Percentiles rank a stretch among this genome's conserved stretches.
Conservation (phyloP, 1,284 basidiomycete genomes). For the Singerocomus rubriflavus region DNA sequence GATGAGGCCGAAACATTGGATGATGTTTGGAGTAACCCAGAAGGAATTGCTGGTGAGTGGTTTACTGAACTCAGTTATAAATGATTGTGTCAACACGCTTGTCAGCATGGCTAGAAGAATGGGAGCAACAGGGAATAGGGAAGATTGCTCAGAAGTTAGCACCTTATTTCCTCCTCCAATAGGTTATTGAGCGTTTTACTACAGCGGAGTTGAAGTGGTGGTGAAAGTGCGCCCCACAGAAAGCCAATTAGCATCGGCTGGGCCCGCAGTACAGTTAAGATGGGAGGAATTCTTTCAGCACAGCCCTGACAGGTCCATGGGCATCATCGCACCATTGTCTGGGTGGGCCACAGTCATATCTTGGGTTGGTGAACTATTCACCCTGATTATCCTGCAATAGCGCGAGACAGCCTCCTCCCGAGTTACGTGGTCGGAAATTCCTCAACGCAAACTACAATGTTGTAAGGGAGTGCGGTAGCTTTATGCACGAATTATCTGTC, state of each 20-base stretch:
- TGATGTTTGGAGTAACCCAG: slow-evolving; percentile 35
- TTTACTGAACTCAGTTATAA: neutral
- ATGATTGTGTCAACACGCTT: neutral
- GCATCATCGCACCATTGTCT: slow-evolving; percentile 8
- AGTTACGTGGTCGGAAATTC: slow-evolving; percentile 6
- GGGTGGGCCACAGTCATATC: slow-evolving; percentile 11
- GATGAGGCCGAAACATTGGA: slow-evolving; percentile 28
- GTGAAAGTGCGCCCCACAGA: slow-evolving; percentile 40
- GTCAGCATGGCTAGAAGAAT: slow-evolving; percentile 42
- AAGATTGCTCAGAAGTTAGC: slow-evolving; percentile 50
- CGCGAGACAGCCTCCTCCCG: neutral
- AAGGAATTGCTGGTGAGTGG: slow-evolving; percentile 33
- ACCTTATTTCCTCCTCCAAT: neutral
- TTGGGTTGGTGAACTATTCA: neutral
- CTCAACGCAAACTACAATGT: slow-evolving; percentile 9
- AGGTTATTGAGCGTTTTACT: neutral
- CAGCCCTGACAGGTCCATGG: slow-evolving; percentile 24
- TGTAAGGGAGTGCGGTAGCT: slow-evolving; percentile 9
- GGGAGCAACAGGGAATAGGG: slow-evolving; percentile 44
- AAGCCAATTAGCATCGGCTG: slow-evolving; percentile 36
- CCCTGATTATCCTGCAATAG: slow-evolving; percentile 5
- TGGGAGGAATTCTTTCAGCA: slow-evolving; percentile 31
- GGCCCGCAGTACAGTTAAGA: slow-evolving; percentile 18
- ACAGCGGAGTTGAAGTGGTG: slow-evolving; percentile 38
- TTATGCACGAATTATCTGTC: neutral